phyloP scores from a whole-genome alignment of 2,329 filamentous ascomycete species.

The Verticillium dahliae region DNA sequence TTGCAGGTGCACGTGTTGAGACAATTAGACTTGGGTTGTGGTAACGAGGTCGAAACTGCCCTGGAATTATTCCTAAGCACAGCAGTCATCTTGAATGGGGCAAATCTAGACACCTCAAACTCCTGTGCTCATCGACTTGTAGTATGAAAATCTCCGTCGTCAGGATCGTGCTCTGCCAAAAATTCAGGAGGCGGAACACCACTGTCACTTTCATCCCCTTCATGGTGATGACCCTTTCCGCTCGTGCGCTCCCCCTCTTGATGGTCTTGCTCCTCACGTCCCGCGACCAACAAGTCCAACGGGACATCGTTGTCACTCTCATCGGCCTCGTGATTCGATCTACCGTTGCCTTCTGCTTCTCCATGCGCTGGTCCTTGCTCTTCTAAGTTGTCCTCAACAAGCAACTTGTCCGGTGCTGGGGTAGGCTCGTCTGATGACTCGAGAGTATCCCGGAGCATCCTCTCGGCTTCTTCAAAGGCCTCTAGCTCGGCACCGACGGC shows the following conservation, averaged over 20 bases:
- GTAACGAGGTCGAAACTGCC: too few relatives aligned
- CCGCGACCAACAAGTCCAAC: conserved; percentile 29
- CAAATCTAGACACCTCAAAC: neutral
- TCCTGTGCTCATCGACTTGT: neutral
- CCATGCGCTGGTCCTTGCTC: neutral
- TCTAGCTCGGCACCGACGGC: conserved; percentile 70
- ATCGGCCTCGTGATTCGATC: neutral
- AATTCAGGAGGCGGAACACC: conserved; percentile 44
- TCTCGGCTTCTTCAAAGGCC: conserved; percentile 55
- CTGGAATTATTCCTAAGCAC: too few relatives aligned
- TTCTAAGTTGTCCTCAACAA: neutral
- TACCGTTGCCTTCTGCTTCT: neutral
- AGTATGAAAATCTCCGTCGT: neutral
- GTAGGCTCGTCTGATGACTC: neutral
- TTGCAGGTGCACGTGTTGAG: neutral
- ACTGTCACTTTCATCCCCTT: conserved; percentile 32
- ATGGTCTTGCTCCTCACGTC: conserved; percentile 20
- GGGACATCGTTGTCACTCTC: conserved; percentile 36
- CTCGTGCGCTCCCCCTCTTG: conserved; percentile 9
- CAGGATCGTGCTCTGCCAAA: conserved; percentile 33
- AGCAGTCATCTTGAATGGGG: neutral
- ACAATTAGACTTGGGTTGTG: too few relatives aligned
- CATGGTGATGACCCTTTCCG: neutral
- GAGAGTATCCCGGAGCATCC: conserved; percentile 35
- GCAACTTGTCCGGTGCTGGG: neutral